Evolutionary conservation across 768 basidiomycete genomes (phyloP), one percentile per base, ranked within the genome.

Genomic region (Pleurotus sapidus): DNA sequence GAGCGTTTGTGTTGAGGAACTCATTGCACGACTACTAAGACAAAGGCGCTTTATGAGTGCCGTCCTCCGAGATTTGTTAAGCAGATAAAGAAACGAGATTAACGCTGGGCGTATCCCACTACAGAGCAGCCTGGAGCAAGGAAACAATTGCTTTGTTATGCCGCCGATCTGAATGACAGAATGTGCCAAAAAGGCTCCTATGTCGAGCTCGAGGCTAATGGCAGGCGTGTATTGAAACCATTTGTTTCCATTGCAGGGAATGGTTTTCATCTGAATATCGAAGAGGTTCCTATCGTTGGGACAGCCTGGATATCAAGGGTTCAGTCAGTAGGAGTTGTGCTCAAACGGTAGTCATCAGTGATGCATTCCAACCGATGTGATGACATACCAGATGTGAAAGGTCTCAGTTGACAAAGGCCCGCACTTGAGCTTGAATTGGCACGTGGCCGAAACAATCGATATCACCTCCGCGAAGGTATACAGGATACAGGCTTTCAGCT

Each of bases 351-450:
- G n/a, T n/a, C 42, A 45, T 11, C 7, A 45, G 11, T 45, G 34
- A 54, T 54, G 51, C 17, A 40, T 38, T 42, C 39, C 34, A 54
- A 42, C 39, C 40, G 51, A 54, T 54, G 51, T 54, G 51, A 42
- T 24, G 51, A 54, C 51, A 54, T 54, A 54, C 51, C 34, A 11
- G 51, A 42, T 42, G 51, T 42, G 49, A 50, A 50, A 6, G 38
- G 51, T 54, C 51, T 54, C 51, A 42, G 51, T 54, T 54, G 51
- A 54, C 51, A 54, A 54, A 54, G 51, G 27, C 51, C 25, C 39
- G 51, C 20, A 17, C 24, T 38, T n/a, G 38, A 15, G n/a, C 51
- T 37, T 54, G 51, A 15, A 37, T 38, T 54, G 42, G 34, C 51
- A 54, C 39, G 51, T 39, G 51, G 20, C 23, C 23, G 30, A 34